Base-by-base conservation (phyloP, 805 yeast species). In the Kazachstania viticola region DNA sequence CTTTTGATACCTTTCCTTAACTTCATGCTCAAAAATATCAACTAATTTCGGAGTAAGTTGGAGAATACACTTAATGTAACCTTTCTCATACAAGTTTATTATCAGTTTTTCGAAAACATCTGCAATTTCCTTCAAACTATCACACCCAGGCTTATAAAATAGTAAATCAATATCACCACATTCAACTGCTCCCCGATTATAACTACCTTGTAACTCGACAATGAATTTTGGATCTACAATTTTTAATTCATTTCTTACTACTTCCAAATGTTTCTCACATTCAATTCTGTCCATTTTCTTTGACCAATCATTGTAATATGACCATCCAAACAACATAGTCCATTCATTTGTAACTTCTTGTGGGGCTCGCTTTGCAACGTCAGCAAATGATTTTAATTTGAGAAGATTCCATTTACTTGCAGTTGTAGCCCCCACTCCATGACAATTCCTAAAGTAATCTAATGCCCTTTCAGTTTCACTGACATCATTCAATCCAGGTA, bases 141-240 rank as follows among this genome's bases (percentile, higher is more conserved):
- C 45, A 34, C 54, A 48, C 16, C 35, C 39, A 14, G 37, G 34
- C 25, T 49, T 53, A 28, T 39, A 50, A 17, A 54, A 44, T 14
- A 53, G 34, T n/a, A 52, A 34, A 37, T 54, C 60, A 19, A 54
- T 41, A 33, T 54, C 60, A 14, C 58, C 58, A 33, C 54, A 48
- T 3, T 22, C 32, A 8, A 31, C 31, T 1, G 36, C 34, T 8
- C 51, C 58, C 14, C 60, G 40, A 18, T 35, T 32, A 28, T 48
- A 54, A 30, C 58, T 52, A 1, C 60, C 60, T 28, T 45, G 50
- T 9, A 51, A 30, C 31, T 51, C 58, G 9, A 46, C 46, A 21
- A 31, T 21, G 19, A 44, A 42, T 6, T 27, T 15, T 3, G 40
- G 32, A 17, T 52, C 53, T 3, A 54, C 34, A 4, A 16, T 14